phyloP scores from a whole-genome alignment of 495 filamentous ascomycete species.

The Venustampulla echinocandica region DNA sequence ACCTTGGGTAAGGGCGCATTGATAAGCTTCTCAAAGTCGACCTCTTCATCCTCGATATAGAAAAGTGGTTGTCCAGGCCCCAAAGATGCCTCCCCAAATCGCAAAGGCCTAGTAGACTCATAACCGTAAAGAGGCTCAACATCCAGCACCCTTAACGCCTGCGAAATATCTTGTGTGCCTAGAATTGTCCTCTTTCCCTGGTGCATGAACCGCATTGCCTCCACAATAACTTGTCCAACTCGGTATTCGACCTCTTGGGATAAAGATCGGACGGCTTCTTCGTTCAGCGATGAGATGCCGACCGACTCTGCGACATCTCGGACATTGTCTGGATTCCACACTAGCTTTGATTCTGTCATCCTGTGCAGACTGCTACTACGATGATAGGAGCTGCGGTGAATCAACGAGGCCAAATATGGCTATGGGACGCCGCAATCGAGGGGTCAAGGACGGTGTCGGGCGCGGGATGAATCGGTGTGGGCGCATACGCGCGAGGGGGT shows the following conservation, averaged over 20 bases:
- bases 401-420: no score
- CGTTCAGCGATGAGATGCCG: constrained; percentile 67
- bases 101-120: constrained; percentile 74
- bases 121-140: constrained; percentile 95
- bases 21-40: constrained; percentile 97
- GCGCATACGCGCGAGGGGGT: no score
- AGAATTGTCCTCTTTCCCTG: constrained; percentile 74
- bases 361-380: no score
- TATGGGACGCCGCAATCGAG: no score
- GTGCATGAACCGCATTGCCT: constrained; percentile 92
- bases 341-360: constrained; percentile 27
- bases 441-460: no score
- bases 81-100: constrained; percentile 87
- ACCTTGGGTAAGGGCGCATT: constrained; percentile 93
- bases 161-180: constrained; percentile 75
- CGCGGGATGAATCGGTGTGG: no score
- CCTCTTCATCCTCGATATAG: constrained; percentile 97
- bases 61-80: constrained; percentile 93
- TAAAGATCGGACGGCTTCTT: constrained; percentile 76
- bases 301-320: constrained; percentile 92
- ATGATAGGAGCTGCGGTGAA: no score
- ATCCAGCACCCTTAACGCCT: constrained; percentile 74
- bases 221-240: constrained; percentile 81
- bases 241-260: constrained; percentile 93
- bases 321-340: constrained; percentile 96